phyloP scores from a whole-genome alignment of 1,284 basidiomycete genomes.

The Moniliophthora roreri region DNA sequence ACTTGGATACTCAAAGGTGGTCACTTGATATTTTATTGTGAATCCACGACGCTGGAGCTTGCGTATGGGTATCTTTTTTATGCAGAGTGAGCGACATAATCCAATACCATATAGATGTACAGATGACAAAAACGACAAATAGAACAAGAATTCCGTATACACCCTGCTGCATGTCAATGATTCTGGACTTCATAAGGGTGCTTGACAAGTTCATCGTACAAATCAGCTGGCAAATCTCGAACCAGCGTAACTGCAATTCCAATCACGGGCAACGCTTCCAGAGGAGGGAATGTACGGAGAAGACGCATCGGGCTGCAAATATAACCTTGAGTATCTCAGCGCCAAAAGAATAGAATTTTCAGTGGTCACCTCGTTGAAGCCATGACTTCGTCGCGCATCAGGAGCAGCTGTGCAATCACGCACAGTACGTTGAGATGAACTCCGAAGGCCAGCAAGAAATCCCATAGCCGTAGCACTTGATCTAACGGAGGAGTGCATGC shows the following conservation, averaged over 20 bases:
- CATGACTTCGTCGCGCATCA: slow-evolving; percentile 91
- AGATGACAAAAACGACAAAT: too few species aligned
- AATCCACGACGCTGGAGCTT: too few species aligned
- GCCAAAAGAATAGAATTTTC: neutral
- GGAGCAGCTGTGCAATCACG: slow-evolving; percentile 90
- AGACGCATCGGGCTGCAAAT: slow-evolving; percentile 86
- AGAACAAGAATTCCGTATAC: too few species aligned
- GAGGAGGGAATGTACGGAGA: slow-evolving; percentile 90
- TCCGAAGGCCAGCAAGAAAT: slow-evolving; percentile 95
- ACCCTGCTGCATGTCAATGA: neutral
- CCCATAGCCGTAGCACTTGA: slow-evolving; percentile 94
- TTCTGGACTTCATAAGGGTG: slow-evolving; percentile 71
- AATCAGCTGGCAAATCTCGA: slow-evolving; percentile 83
- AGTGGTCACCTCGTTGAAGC: slow-evolving; percentile 68
- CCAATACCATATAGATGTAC: too few species aligned
- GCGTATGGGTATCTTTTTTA: too few species aligned
- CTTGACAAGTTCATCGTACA: slow-evolving; percentile 87
- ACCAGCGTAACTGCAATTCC: slow-evolving; percentile 92
- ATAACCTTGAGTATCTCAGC: neutral
- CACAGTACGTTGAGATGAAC: slow-evolving; percentile 95
- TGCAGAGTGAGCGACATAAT: too few species aligned
- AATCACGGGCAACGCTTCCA: slow-evolving; percentile 86
- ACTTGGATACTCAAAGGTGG: too few species aligned
- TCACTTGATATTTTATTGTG: too few species aligned
- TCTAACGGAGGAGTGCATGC: slow-evolving; percentile 96